These are phyloP conservation scores for Pisolithus tinctorius DNA, from an alignment of 768 basidiomycete genomes.

Conservation along the genomic window DNA sequence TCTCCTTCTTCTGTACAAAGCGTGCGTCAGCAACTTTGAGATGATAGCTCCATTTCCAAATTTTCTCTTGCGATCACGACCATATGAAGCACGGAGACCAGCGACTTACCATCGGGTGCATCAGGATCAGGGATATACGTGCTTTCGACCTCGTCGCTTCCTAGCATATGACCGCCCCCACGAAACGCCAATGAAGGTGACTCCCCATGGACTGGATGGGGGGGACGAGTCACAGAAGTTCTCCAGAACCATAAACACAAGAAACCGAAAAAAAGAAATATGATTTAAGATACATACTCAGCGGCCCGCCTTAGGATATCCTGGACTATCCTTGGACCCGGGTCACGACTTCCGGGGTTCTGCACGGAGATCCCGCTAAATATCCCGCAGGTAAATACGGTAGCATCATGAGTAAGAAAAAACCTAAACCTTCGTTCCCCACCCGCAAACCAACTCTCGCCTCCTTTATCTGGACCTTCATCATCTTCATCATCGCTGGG, in stretches of 20 bases:
- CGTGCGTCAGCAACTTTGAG: too few species aligned
- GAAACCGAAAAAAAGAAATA: neutral
- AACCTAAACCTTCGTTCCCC: constrained; percentile 76
- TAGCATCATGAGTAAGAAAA: neutral
- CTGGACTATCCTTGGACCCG: constrained; percentile 56
- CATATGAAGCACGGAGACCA: neutral
- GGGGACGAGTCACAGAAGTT: constrained; percentile 12
- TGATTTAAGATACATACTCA: constrained; percentile 44
- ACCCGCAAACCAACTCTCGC: constrained; percentile 84
- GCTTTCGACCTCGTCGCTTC: constrained; percentile 85
- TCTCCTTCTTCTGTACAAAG: constrained; percentile 20
- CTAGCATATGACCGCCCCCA: constrained; percentile 79
- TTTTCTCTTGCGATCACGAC: neutral
- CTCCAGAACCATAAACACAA: constrained; percentile 2
- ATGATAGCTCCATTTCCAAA: too few species aligned
- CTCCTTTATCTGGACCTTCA: constrained; percentile 43
- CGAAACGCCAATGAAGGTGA: constrained; percentile 37
- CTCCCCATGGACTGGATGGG: constrained; percentile 10
- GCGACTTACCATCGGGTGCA: constrained; percentile 24
- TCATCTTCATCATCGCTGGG: constrained; percentile 35
- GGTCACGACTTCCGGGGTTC: constrained; percentile 55
- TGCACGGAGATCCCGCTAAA: constrained; percentile 81
- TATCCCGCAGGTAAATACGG: neutral
- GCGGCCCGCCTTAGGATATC: constrained; percentile 77
- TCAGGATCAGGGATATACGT: constrained; percentile 68